These are phyloP conservation scores for Aureobasidium sp. DNA, from an alignment of 2,329 filamentous ascomycete species.

Conservation along the genomic window DNA sequence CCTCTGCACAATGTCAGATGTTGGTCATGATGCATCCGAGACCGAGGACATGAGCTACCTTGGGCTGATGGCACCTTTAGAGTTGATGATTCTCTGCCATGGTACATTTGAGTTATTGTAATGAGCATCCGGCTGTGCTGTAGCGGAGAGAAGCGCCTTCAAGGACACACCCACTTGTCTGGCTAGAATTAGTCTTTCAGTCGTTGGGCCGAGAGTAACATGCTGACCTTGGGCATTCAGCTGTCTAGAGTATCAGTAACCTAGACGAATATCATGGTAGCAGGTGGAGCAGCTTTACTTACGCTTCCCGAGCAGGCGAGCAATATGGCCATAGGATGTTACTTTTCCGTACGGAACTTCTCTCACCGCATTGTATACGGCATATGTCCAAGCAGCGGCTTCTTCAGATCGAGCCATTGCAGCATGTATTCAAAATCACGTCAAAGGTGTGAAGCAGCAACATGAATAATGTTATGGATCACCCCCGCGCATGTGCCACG, in stretches of 20 bases:
- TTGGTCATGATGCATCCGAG: neutral
- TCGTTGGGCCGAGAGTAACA: neutral
- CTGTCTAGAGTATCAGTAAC: constrained; percentile 20
- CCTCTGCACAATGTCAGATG: constrained; percentile 20
- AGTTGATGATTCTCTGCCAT: constrained; percentile 89
- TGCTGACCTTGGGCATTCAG: constrained; percentile 38
- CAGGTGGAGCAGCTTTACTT: constrained; percentile 25
- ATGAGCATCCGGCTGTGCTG: constrained; percentile 31
- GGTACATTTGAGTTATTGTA: constrained; percentile 76
- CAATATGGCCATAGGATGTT: constrained; percentile 80
- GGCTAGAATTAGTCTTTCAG: neutral
- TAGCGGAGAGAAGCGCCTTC: constrained; percentile 63
- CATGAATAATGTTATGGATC: neutral
- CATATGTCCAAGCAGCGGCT: constrained; percentile 61
- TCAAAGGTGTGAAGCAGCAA: neutral
- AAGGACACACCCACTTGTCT: constrained; percentile 84
- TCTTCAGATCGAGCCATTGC: constrained; percentile 64
- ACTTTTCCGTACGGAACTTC: constrained; percentile 77
- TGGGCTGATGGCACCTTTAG: constrained; percentile 77
- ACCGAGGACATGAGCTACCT: constrained; percentile 45
- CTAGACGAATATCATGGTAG: neutral
- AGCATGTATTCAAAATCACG: neutral
- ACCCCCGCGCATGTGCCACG: neutral
- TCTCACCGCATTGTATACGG: constrained; percentile 77
- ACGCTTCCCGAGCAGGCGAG: constrained; percentile 64